phyloP scores from a whole-genome alignment of 1,139 yeast genomes.

The Nakaseomyces bracarensis region DNA sequence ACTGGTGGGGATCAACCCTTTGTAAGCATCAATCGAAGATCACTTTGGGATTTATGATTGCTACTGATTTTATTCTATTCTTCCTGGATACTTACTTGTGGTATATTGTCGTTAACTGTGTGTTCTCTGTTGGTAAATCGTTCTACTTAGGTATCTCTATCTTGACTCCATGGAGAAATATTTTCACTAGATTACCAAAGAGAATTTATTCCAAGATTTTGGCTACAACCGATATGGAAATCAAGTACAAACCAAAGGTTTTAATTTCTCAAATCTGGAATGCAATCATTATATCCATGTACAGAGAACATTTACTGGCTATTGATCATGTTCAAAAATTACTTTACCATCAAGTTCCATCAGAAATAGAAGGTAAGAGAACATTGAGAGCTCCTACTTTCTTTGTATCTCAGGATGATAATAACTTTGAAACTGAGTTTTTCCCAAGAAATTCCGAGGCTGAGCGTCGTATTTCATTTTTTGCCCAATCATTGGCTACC shows the following conservation, averaged over 20 bases:
- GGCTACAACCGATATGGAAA: conserved; percentile 98
- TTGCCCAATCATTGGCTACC: conserved; percentile 96
- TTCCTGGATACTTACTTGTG: conserved; percentile 98
- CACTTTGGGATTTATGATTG: conserved; percentile 84
- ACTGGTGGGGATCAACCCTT: conserved; percentile 67
- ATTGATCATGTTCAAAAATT: conserved; percentile 97
- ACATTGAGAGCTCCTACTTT: conserved; percentile 97
- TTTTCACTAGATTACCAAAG: conserved; percentile 94
- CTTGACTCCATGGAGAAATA: conserved; percentile 98
- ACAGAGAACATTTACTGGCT: conserved; percentile 93
- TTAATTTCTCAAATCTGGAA: conserved; percentile 98
- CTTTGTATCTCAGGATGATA: conserved; percentile 96
- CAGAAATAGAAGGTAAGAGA: conserved; percentile 95
- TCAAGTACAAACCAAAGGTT: conserved; percentile 97
- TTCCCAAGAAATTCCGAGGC: conserved; percentile 97
- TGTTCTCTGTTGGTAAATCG: conserved; percentile 94
- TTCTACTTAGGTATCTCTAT: conserved; percentile 97
- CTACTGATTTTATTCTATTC: conserved; percentile 88
- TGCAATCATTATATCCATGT: conserved; percentile 95
- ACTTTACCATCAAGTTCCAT: conserved; percentile 94
- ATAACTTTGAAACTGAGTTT: conserved; percentile 87
- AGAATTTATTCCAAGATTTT: conserved; percentile 95
- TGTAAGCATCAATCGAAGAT: conserved; percentile 84
- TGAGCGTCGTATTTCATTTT: conserved; percentile 97
- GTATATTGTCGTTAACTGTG: conserved; percentile 93